Evolutionary conservation across 108 stramenopile genomes (phyloP).

Genomic region (Fragilariopsis cylindrus): DNA sequence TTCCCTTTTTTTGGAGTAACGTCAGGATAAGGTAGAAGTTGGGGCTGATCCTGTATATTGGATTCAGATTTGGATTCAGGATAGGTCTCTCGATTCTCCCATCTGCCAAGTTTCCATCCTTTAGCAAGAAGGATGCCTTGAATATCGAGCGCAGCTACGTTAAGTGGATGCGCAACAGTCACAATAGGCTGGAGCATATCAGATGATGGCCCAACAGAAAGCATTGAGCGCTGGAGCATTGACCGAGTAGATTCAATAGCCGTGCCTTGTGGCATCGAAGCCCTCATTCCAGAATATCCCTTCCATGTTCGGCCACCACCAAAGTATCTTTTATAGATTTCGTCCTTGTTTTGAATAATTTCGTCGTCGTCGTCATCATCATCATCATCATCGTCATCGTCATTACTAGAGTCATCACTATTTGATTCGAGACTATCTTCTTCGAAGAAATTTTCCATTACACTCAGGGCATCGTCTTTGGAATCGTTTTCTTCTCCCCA

Average conservation of each 20-base stretch:
- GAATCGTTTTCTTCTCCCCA: slow-evolving; percentile 61
- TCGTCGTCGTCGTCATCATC: slow-evolving; percentile 39
- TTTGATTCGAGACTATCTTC: slow-evolving; percentile 39
- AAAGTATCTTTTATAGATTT: slow-evolving; percentile 46
- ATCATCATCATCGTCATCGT: slow-evolving; percentile 45
- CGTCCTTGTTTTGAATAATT: slow-evolving; percentile 14
- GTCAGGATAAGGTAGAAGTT: background rate
- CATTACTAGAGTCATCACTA: slow-evolving; percentile 43
- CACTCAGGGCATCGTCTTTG: slow-evolving; percentile 37
- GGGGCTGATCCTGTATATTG: background rate
- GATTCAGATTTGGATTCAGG: background rate
- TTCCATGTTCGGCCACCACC: slow-evolving; percentile 29
- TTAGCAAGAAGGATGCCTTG: slow-evolving; percentile 60
- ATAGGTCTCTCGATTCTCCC: slow-evolving; percentile 16
- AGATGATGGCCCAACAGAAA: slow-evolving; percentile 50
- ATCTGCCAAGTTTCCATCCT: slow-evolving; percentile 40
- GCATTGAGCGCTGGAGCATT: slow-evolving; percentile 8
- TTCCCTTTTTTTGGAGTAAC: background rate
- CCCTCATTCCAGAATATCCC: slow-evolving; percentile 10
- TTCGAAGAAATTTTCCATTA: slow-evolving; percentile 45
- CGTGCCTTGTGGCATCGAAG: slow-evolving; percentile 10
- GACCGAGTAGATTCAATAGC: slow-evolving; percentile 7
- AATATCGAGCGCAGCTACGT: slow-evolving; percentile 42
- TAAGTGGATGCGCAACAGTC: slow-evolving; percentile 39
- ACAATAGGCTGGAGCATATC: slow-evolving; percentile 69